These are phyloP conservation scores for Aspergillus ochraceus DNA, from an alignment of 2,329 filamentous ascomycete species.

Conservation along the genomic window DNA sequence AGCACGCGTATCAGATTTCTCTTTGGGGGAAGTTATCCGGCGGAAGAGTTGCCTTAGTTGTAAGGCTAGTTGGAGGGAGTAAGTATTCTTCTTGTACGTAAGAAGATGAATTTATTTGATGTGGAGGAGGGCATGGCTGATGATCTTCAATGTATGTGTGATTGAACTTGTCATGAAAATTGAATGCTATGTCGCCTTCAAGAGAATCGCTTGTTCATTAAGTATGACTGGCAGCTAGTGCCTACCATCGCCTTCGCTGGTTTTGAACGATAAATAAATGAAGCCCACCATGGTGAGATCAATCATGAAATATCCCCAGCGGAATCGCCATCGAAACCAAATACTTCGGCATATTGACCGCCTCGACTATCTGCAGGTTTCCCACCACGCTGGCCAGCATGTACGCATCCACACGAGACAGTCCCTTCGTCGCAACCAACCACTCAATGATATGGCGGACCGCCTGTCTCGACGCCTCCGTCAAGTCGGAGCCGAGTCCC, in stretches of 20 bases:
- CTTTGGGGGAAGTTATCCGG: slow-evolving; percentile 2
- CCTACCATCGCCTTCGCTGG: not conserved
- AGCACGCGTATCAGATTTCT: not conserved
- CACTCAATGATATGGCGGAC: slow-evolving; percentile 51
- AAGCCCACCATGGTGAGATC: not conserved
- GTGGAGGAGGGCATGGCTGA: not conserved
- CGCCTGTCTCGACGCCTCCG: slow-evolving; percentile 52
- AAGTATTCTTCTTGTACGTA: not conserved
- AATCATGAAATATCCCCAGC: slow-evolving; percentile 45
- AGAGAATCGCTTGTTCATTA: not conserved
- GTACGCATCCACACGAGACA: slow-evolving; percentile 52
- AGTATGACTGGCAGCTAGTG: not conserved
- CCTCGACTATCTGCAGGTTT: slow-evolving; percentile 53
- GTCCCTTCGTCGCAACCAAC: slow-evolving; percentile 48
- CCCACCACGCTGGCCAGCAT: slow-evolving; percentile 54
- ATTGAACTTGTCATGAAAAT: too few species aligned
- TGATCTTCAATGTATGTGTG: not conserved
- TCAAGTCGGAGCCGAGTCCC: slow-evolving; percentile 50
- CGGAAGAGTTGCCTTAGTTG: slow-evolving; percentile 3
- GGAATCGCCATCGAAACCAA: slow-evolving; percentile 53
- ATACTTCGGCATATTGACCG: slow-evolving; percentile 57
- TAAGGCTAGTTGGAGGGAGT: too few species aligned
- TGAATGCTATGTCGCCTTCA: too few species aligned
- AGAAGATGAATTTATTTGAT: not conserved
- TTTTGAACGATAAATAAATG: not conserved